Evolutionary conservation across 331 rosid genomes (phyloP), one percentile per base, ranked within the genome.

Genomic region (Pyrus hybrid): DNA sequence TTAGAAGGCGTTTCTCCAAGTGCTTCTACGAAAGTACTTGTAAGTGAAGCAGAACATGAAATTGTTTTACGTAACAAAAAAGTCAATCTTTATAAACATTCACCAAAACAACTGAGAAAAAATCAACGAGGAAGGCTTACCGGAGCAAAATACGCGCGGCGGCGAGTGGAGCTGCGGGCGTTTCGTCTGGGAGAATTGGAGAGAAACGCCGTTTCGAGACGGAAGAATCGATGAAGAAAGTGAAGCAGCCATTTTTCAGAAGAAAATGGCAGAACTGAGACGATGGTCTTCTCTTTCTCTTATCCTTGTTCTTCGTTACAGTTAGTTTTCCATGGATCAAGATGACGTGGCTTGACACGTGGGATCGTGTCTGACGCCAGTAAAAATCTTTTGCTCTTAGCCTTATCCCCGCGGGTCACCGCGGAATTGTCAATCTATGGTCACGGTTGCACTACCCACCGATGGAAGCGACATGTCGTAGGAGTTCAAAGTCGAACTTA

Each of bases 181-280:
- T 77, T 77, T 93, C 18, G 84, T 37, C n/a, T 79, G 43, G 76
- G 22, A 76, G 80, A 63, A 75, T 71, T 70, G 86, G 60, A 68
- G 54, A 72, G 83, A 79, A 65, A 83, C 67, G 22, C 65, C 51
- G 80, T 76, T 85, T 14, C 83, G 90, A 5, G 93, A 87, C 76
- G 84, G 76, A 41, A 88, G 85, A 80, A 86, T 68, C 26, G 28
- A 12, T 76, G 96, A 84, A 67, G 96, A 83, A 70, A 84, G 69
- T 70, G 80, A 73, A 23, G 96, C 89, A 14, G 95, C 95, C 99
- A 90, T 75, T 92, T 75, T 73, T 53, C 77, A 11, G 21, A 64
- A 29, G 68, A 64, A 4, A 7, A 30, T 0, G 68, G 16, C 6
- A 3, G 45, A 37, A 37, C 13, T 10, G 45, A 9, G 45, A 37